Conservation (phyloP, 2,329 filamentous ascomycete species). For the Aureobasidium melanogenum region DNA sequence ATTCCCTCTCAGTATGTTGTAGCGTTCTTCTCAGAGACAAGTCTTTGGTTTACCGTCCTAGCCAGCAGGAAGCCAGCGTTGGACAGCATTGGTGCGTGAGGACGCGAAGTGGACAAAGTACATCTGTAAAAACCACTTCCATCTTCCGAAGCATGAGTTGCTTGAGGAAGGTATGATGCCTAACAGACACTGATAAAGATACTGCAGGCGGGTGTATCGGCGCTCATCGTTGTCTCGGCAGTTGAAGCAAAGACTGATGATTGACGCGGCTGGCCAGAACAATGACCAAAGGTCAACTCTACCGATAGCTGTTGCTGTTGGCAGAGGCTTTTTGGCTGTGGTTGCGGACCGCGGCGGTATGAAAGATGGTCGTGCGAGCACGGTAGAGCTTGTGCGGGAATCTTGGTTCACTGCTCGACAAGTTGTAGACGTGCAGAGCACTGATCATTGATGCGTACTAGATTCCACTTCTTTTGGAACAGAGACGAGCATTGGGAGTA, state of each 20-base stretch:
- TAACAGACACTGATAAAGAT: constrained; percentile 6
- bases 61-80: constrained; percentile 19
- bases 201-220: constrained; percentile 31
- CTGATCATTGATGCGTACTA: constrained; percentile 1
- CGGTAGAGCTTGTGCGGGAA: constrained; percentile 41
- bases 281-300: constrained; percentile 38
- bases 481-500: neutral
- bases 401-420: constrained; percentile 28
- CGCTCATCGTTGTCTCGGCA: constrained; percentile 48
- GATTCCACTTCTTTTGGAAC: neutral
- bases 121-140: constrained; percentile 80
- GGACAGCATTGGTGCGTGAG: constrained; percentile 50
- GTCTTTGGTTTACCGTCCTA: constrained; percentile 73
- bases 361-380: constrained; percentile 33
- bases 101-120: constrained; percentile 71
- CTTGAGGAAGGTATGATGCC: constrained; percentile 14
- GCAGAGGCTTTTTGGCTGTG: constrained; percentile 27
- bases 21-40: constrained; percentile 80
- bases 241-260: constrained; percentile 49
- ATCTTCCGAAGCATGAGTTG: constrained; percentile 29
- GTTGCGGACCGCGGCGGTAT: constrained; percentile 33
- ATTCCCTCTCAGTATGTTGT: constrained; percentile 61
- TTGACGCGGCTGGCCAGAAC: constrained; percentile 59
- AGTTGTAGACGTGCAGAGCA: neutral
- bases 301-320: constrained; percentile 44